Evolutionary conservation across 305 asterid genomes (phyloP).

Genomic region (Euphrasia arctica): DNA sequence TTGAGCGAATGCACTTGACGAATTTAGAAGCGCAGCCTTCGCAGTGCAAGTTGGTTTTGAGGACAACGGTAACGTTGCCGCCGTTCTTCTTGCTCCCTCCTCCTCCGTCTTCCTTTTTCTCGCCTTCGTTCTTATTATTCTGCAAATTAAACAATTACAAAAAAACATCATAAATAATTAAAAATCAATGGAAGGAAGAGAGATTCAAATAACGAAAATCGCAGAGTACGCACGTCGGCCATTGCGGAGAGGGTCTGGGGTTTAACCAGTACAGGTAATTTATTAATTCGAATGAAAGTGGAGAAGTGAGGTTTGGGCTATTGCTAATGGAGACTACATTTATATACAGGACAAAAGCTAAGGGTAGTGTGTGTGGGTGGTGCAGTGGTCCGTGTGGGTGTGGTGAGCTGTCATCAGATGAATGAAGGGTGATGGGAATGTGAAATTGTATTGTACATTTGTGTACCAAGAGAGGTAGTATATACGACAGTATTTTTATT

Average conservation of each 20-base stretch:
- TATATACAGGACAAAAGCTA: not conserved
- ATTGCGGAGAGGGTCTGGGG: slow-evolving; percentile 13
- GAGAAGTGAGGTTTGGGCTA: not conserved
- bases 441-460: too few species aligned
- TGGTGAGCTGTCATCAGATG: slow-evolving; percentile 26
- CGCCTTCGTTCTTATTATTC: slow-evolving; percentile 24
- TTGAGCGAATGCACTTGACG: slow-evolving; percentile 42
- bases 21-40: slow-evolving; percentile 74
- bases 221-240: slow-evolving; percentile 24
- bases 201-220: not conserved
- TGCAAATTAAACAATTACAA: not conserved
- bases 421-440: slow-evolving; percentile 8
- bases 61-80: slow-evolving; percentile 39
- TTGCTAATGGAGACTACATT: not conserved
- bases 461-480: too few species aligned
- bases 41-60: slow-evolving; percentile 74
- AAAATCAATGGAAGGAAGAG: not conserved
- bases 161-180: not conserved
- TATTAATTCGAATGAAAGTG: slow-evolving; percentile 2
- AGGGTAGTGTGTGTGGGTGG: slow-evolving; percentile 18
- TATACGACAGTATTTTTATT: too few species aligned
- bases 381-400: not conserved
- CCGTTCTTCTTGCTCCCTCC: slow-evolving; percentile 23
- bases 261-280: not conserved
- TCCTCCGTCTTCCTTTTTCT: slow-evolving; percentile 24